These are phyloP conservation scores for Saraca asoca DNA, from an alignment of 331 rosid species.

Conservation along the genomic window DNA sequence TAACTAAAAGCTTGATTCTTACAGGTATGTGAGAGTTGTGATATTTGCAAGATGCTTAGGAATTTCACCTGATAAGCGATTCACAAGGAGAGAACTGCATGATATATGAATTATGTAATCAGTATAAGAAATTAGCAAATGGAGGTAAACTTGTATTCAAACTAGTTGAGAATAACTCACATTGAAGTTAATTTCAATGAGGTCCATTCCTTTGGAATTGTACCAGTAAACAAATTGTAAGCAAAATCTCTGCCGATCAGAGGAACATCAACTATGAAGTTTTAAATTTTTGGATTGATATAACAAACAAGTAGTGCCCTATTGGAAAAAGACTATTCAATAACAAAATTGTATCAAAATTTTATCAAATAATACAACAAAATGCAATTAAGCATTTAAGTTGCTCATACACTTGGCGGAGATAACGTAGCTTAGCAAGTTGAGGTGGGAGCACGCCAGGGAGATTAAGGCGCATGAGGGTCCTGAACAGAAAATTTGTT, in stretches of 20 bases:
- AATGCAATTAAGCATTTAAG: slow-evolving; percentile 24
- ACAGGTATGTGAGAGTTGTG: slow-evolving; percentile 59
- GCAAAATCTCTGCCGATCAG: slow-evolving; percentile 61
- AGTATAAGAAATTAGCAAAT: slow-evolving; percentile 30
- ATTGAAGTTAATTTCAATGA: slow-evolving; percentile 48
- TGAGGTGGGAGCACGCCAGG: slow-evolving; percentile 90
- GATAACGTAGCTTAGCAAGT: slow-evolving; percentile 73
- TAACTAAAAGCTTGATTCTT: slow-evolving; percentile 38
- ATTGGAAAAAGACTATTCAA: neutral
- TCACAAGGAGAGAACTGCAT: slow-evolving; percentile 68
- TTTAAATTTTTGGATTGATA: too few relatives aligned
- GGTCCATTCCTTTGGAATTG: slow-evolving; percentile 78
- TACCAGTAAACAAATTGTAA: slow-evolving; percentile 65
- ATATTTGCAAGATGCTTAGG: slow-evolving; percentile 71
- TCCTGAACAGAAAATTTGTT: slow-evolving; percentile 41
- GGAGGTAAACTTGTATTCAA: slow-evolving; percentile 11
- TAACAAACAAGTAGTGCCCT: too few relatives aligned
- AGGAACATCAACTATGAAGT: slow-evolving; percentile 6
- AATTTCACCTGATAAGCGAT: slow-evolving; percentile 75
- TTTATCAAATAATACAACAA: too few relatives aligned
- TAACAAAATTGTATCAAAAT: slow-evolving; percentile 15
- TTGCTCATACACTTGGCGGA: slow-evolving; percentile 58
- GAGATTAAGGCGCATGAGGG: slow-evolving; percentile 53
- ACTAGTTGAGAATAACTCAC: slow-evolving; percentile 48
- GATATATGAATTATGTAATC: slow-evolving; percentile 15